These are phyloP conservation scores for Ceratobasidium sp. DNA, from an alignment of 1,284 basidiomycete genomes.

Conservation along the genomic window DNA sequence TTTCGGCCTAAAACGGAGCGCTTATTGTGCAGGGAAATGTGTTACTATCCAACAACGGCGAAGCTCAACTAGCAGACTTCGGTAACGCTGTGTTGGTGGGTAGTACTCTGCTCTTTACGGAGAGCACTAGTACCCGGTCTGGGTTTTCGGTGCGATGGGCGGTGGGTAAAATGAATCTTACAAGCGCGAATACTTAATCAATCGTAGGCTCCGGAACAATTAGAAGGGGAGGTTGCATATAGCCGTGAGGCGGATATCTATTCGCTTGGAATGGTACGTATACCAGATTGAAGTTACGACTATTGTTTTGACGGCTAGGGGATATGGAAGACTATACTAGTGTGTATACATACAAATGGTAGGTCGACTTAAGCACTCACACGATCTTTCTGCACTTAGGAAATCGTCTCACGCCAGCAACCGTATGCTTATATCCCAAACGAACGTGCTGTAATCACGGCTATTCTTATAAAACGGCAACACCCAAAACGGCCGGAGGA, in stretches of 20 bases:
- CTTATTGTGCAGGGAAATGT: background rate
- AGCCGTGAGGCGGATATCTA: background rate
- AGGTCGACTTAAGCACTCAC: background rate
- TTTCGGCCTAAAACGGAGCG: background rate
- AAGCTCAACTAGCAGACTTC: background rate
- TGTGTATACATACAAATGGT: background rate
- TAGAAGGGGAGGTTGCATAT: background rate
- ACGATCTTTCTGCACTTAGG: background rate
- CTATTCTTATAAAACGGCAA: background rate
- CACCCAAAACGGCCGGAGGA: background rate
- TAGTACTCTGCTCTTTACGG: background rate
- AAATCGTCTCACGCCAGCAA: background rate
- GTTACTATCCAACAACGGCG: background rate
- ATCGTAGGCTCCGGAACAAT: background rate
- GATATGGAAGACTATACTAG: background rate
- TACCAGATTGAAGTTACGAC: too few species aligned
- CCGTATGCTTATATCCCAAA: background rate
- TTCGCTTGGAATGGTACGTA: background rate
- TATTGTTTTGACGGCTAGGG: too few species aligned
- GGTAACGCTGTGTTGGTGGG: background rate
- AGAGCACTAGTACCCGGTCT: background rate
- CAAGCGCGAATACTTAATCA: background rate
- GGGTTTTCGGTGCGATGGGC: background rate
- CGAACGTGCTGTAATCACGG: background rate
- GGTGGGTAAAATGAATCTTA: background rate